Percentiles rank a stretch among this genome's conserved stretches.
These are phyloP conservation scores for Apiospora rasikravindrae DNA, from an alignment of 2,329 filamentous ascomycete genomes.

Conservation along the genomic window DNA sequence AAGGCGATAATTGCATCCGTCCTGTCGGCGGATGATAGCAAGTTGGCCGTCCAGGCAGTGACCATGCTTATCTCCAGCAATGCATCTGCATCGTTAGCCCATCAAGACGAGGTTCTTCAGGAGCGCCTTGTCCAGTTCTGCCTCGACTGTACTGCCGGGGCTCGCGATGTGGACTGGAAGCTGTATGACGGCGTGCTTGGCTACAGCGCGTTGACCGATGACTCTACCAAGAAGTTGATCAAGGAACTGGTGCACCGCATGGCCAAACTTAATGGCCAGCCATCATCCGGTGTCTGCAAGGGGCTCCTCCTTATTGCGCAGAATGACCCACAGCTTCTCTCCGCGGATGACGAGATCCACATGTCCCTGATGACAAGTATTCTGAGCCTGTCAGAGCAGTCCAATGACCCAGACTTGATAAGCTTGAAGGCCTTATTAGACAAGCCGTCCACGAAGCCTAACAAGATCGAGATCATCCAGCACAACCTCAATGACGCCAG, in stretches of 20 bases:
- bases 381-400: slow-evolving; percentile 58
- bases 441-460: slow-evolving; percentile 46
- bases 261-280: slow-evolving; percentile 30
- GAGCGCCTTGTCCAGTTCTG: slow-evolving; percentile 49
- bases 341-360: slow-evolving; percentile 50
- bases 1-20: slow-evolving; percentile 48
- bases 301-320: slow-evolving; percentile 55
- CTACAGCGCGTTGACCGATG: slow-evolving; percentile 46
- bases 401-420: slow-evolving; percentile 46
- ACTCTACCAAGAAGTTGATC: slow-evolving; percentile 41
- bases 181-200: slow-evolving; percentile 55
- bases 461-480: slow-evolving; percentile 58
- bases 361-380: slow-evolving; percentile 58
- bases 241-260: slow-evolving; percentile 37
- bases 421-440: slow-evolving; percentile 54
- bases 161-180: slow-evolving; percentile 43
- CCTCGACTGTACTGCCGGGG: slow-evolving; percentile 43
- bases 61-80: slow-evolving; percentile 53
- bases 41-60: slow-evolving; percentile 43
- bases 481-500: slow-evolving; percentile 58
- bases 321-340: slow-evolving; percentile 50
- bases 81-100: slow-evolving; percentile 45
- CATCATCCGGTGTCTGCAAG: slow-evolving; percentile 41
- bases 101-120: slow-evolving; percentile 50
- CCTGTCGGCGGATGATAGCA: slow-evolving; percentile 39